Evolutionary conservation across 108 stramenopile genomes (phyloP).

Genomic region (Pseudonitzschia multiseries): DNA sequence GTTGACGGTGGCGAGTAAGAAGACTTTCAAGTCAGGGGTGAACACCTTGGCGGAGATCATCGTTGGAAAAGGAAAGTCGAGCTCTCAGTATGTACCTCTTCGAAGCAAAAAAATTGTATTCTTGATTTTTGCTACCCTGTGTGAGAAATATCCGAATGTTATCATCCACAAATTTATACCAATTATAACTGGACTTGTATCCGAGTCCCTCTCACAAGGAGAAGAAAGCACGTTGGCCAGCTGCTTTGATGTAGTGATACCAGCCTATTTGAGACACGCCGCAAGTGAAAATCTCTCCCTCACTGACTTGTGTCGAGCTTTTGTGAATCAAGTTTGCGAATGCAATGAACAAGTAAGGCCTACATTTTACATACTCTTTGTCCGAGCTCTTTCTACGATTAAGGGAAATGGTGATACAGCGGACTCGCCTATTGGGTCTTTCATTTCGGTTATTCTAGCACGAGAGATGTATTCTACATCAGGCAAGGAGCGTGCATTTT

Average conservation of each 20-base stretch:
- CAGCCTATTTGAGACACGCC: conserved; percentile 57
- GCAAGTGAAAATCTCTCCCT: conserved; percentile 44
- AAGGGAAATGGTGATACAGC: background rate
- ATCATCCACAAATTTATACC: conserved; percentile 61
- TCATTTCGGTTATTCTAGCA: conserved; percentile 48
- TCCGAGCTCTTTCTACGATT: conserved; percentile 30
- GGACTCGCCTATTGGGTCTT: conserved; percentile 36
- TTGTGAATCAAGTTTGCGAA: conserved; percentile 22
- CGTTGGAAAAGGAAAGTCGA: background rate
- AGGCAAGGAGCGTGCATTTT: background rate
- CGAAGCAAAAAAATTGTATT: conserved; percentile 35
- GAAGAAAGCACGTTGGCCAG: conserved; percentile 14
- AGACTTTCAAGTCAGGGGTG: conserved; percentile 20
- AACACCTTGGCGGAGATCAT: conserved; percentile 3
- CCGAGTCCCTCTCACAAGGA: conserved; percentile 14
- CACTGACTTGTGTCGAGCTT: conserved; percentile 43
- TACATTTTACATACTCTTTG: conserved; percentile 41
- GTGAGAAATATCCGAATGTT: conserved; percentile 50
- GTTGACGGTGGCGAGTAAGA: conserved; percentile 2
- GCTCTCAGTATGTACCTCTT: conserved; percentile 3
- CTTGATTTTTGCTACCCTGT: conserved; percentile 54
- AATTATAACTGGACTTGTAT: conserved; percentile 45
- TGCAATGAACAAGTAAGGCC: background rate
- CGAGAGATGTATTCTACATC: conserved; percentile 23
- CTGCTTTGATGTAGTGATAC: conserved; percentile 46